Evolutionary conservation across 306 rosid genomes (phyloP).

Genomic region (Begonia fuchsioides): DNA sequence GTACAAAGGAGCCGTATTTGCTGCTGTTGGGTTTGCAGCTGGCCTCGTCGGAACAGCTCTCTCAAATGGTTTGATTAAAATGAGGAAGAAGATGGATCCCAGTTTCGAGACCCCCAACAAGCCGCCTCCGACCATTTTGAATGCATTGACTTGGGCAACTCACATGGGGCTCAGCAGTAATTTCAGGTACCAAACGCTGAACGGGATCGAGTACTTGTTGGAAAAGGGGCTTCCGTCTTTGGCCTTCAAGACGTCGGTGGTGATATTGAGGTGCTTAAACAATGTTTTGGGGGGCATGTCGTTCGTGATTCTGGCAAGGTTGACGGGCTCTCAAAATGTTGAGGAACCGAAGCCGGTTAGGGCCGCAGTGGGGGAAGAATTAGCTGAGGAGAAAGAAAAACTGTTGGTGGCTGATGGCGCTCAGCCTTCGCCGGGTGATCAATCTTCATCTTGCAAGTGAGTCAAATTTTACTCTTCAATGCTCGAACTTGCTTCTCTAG

Average conservation of each 20-base stretch:
- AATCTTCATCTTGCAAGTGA: no score
- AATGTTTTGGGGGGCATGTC: conserved; percentile 82
- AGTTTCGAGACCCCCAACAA: conserved; percentile 72
- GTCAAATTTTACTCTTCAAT: no score
- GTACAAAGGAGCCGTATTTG: conserved; percentile 60
- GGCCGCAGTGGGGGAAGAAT: no score
- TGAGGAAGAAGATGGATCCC: conserved; percentile 86
- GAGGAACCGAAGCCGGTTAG: background rate
- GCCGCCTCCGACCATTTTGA: conserved; percentile 66
- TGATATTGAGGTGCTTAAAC: conserved; percentile 66
- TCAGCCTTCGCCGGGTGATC: no score
- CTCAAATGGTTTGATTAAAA: conserved; percentile 61
- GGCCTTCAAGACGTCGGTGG: conserved; percentile 67
- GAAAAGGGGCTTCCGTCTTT: conserved; percentile 52
- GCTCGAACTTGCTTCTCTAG: no score
- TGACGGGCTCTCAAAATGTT: conserved; percentile 68
- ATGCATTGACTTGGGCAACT: conserved; percentile 72
- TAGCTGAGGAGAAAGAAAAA: no score
- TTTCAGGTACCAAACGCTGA: conserved; percentile 73
- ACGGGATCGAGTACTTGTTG: conserved; percentile 59
- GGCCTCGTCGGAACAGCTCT: conserved; percentile 64
- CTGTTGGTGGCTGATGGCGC: no score
- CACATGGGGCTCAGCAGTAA: conserved; percentile 92
- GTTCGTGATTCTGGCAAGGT: conserved; percentile 70
- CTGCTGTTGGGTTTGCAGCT: conserved; percentile 71